These are phyloP conservation scores for Monosporascus cannonballus DNA, from an alignment of 2,329 filamentous ascomycete genomes.

Conservation along the genomic window DNA sequence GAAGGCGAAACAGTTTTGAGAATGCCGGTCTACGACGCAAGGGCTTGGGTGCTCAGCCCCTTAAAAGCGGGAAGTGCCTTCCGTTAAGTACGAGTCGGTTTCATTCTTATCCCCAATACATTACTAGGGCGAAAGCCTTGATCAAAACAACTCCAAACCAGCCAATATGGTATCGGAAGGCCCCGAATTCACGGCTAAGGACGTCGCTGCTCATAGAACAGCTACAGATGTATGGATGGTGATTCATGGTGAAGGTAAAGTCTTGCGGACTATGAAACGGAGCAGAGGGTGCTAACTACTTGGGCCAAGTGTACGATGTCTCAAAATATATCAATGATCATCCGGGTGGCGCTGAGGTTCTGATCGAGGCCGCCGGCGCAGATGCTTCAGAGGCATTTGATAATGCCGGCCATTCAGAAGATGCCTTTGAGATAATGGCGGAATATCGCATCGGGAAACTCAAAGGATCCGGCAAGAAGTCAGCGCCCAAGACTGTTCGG, in stretches of 20 bases:
- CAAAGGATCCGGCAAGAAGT: slow-evolving; percentile 22
- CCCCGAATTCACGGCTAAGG: slow-evolving; percentile 27
- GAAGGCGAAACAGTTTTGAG: background rate
- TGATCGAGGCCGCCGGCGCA: slow-evolving; percentile 70
- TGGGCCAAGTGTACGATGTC: slow-evolving; percentile 47
- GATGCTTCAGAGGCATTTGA: slow-evolving; percentile 78
- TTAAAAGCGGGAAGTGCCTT: background rate
- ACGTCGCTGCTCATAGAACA: slow-evolving; percentile 44
- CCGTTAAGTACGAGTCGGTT: background rate
- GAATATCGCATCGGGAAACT: slow-evolving; percentile 31
- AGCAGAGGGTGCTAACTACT: background rate
- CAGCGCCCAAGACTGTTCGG: slow-evolving; percentile 17
- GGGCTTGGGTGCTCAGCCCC: background rate
- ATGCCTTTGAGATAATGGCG: slow-evolving; percentile 38
- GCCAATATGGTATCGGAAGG: slow-evolving; percentile 12
- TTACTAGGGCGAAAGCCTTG: background rate
- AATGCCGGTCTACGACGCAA: background rate
- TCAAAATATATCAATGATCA: slow-evolving; percentile 54
- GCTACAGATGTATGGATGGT: slow-evolving; percentile 46
- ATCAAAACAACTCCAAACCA: background rate
- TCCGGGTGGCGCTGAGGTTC: slow-evolving; percentile 69
- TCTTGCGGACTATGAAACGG: background rate
- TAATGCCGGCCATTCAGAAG: slow-evolving; percentile 75
- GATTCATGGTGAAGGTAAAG: slow-evolving; percentile 47
- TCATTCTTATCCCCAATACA: background rate